Conservation (phyloP, 2,329 filamentous ascomycete species). For the Tolypocladium paradoxum region DNA sequence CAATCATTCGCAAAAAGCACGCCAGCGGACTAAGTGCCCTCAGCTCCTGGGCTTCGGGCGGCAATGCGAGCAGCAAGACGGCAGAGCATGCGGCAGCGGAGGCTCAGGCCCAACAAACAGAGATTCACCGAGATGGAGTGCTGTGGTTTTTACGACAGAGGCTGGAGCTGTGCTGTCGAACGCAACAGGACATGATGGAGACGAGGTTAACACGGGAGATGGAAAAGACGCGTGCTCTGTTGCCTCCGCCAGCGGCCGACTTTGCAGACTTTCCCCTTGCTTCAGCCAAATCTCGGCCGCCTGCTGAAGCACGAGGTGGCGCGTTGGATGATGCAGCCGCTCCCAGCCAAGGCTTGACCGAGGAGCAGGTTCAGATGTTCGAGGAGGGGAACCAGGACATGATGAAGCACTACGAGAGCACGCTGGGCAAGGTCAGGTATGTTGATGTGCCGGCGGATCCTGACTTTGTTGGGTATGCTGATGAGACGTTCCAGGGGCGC, state of each 20-base stretch:
- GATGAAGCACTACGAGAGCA: conserved; percentile 86
- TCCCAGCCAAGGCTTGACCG: conserved; percentile 48
- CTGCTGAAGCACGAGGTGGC: neutral
- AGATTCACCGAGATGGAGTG: conserved; percentile 68
- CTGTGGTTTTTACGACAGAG: conserved; percentile 70
- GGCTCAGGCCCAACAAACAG: conserved; percentile 53
- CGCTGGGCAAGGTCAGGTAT: conserved; percentile 87
- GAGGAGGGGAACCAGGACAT: conserved; percentile 88
- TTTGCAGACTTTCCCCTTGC: conserved; percentile 20
- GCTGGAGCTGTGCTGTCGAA: conserved; percentile 64
- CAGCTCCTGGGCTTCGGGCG: conserved; percentile 55
- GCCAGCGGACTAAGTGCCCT: conserved; percentile 53
- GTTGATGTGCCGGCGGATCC: conserved; percentile 21
- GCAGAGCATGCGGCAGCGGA: conserved; percentile 65
- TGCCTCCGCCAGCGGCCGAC: conserved; percentile 29
- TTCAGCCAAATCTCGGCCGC: conserved; percentile 4
- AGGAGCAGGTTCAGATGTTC: conserved; percentile 86
- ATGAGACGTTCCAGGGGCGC: conserved; percentile 49
- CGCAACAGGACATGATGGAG: conserved; percentile 90
- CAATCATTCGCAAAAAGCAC: conserved; percentile 61
- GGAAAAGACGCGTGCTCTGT: conserved; percentile 78
- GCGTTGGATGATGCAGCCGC: conserved; percentile 10
- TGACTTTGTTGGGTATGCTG: neutral
- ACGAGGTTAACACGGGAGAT: conserved; percentile 72
- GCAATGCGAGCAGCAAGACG: conserved; percentile 35